phyloP scores from a whole-genome alignment of 116 monocot genomes.

The Zostera marina region DNA sequence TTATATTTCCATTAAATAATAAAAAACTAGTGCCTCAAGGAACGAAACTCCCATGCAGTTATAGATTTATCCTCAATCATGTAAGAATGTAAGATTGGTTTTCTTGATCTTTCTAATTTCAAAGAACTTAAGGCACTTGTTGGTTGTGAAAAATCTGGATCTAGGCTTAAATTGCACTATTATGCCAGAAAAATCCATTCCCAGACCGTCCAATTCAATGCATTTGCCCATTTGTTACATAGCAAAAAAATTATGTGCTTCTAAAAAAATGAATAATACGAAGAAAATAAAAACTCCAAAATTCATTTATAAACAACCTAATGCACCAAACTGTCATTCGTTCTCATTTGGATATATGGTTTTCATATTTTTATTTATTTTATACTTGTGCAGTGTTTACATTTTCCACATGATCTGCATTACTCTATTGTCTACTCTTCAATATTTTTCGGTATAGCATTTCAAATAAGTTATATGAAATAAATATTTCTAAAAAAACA shows the following conservation, averaged over 20 bases:
- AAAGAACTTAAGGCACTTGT: no score
- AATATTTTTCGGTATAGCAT: background rate
- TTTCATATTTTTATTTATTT: background rate
- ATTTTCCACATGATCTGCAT: background rate
- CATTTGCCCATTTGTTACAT: background rate
- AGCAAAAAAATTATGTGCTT: background rate
- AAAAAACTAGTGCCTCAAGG: no score
- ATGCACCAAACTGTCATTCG: background rate
- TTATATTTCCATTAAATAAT: no score
- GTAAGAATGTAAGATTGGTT: no score
- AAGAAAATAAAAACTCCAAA: background rate
- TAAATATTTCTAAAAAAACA: background rate
- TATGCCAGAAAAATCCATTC: no score
- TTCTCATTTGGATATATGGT: background rate
- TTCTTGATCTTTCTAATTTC: no score
- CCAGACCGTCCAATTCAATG: background rate
- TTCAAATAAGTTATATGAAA: background rate
- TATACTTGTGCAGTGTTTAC: background rate
- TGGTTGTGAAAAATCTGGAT: no score
- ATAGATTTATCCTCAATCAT: no score
- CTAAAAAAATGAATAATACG: background rate
- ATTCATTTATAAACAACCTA: background rate
- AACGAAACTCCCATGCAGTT: no score
- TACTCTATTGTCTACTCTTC: background rate
- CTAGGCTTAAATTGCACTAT: no score